Conservation (phyloP, 2,329 filamentous ascomycete species). For the Colletotrichum lentis region DNA sequence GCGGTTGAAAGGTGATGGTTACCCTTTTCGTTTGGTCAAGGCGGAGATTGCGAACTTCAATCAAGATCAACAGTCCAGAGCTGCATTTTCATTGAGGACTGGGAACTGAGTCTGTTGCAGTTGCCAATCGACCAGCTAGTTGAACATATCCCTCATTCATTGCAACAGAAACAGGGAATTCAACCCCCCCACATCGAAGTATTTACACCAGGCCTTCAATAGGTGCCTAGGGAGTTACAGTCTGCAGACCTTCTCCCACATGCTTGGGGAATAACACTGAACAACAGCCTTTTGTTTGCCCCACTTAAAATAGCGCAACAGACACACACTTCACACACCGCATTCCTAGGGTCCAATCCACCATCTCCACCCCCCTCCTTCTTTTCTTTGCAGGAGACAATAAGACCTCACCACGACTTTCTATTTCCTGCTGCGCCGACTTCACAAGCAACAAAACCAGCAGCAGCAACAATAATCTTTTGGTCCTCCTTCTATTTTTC, state of each 20-base stretch:
- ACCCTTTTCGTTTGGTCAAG: no score
- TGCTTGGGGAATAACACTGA: slow-evolving; percentile 1
- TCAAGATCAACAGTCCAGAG: no score
- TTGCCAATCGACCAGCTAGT: no score
- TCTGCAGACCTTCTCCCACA: slow-evolving; percentile 1
- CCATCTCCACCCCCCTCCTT: slow-evolving; percentile 6
- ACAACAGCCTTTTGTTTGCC: neutral
- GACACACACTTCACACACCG: neutral
- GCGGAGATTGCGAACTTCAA: no score
- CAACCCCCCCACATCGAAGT: no score
- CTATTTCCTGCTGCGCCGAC: neutral
- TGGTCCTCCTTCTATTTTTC: neutral
- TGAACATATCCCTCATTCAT: neutral
- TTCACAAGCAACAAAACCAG: neutral
- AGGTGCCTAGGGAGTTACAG: neutral
- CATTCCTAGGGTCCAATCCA: slow-evolving; percentile 17
- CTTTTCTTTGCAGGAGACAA: slow-evolving; percentile 13
- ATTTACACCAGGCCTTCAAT: no score
- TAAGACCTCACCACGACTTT: slow-evolving; percentile 1
- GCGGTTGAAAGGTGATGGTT: no score
- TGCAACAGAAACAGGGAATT: neutral
- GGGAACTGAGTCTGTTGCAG: no score
- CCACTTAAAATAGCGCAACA: slow-evolving; percentile 8
- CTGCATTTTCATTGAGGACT: no score
- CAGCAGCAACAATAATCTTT: neutral